These are phyloP conservation scores for Astraeus odoratus DNA, from an alignment of 768 basidiomycete species.

Conservation along the genomic window DNA sequence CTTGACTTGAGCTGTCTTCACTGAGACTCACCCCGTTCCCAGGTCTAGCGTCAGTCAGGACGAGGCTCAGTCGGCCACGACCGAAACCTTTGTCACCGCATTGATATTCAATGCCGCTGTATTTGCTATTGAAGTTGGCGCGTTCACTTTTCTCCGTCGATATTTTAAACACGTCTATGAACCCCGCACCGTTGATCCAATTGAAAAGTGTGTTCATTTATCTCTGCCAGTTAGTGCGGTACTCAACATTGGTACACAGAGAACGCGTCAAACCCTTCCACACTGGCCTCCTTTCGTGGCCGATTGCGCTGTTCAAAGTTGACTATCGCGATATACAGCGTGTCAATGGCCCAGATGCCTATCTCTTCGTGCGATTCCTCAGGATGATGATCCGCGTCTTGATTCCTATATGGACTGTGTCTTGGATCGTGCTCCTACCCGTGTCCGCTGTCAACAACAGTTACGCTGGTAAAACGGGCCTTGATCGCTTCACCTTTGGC, in stretches of 20 bases:
- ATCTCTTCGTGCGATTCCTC: constrained; percentile 87
- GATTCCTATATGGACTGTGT: constrained; percentile 86
- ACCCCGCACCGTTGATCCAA: constrained; percentile 66
- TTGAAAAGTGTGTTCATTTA: constrained; percentile 31
- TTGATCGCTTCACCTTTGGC: constrained; percentile 76
- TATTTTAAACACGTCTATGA: constrained; percentile 88
- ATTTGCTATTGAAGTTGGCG: constrained; percentile 60
- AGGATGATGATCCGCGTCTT: constrained; percentile 79
- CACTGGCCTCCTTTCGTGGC: constrained; percentile 54
- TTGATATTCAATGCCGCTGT: constrained; percentile 76
- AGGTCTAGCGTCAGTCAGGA: constrained; percentile 33
- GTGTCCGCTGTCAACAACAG: constrained; percentile 51
- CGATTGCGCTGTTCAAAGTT: constrained; percentile 50
- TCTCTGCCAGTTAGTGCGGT: neutral
- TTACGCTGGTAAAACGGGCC: constrained; percentile 39
- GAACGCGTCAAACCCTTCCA: constrained; percentile 55
- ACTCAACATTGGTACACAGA: constrained; percentile 24
- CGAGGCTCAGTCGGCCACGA: constrained; percentile 53
- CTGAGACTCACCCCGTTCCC: neutral
- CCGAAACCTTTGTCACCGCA: constrained; percentile 75
- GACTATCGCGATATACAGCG: constrained; percentile 56
- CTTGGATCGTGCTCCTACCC: constrained; percentile 83
- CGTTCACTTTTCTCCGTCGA: constrained; percentile 78
- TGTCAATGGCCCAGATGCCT: constrained; percentile 83
- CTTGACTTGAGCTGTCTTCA: neutral